Evolutionary conservation across 371 early-diverging fungal species (phyloP), one percentile per base, ranked within the genome.

Genomic region (Mortierella sp.): DNA sequence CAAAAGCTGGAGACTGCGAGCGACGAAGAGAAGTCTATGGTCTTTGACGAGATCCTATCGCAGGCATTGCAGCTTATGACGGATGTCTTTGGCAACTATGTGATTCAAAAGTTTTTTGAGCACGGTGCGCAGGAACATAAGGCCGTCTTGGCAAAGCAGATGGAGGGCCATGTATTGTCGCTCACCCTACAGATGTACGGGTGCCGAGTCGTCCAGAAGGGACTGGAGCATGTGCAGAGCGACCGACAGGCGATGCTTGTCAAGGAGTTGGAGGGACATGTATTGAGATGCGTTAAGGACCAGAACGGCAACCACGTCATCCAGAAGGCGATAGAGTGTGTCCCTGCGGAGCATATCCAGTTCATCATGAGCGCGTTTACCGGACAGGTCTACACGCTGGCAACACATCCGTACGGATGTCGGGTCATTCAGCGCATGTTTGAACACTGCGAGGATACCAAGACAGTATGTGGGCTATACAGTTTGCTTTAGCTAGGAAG

Each of bases 221-320:
- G 97, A 1, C 87, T 99, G 37, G 99, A 99, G 78, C 93, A 95
- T 78, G 93, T 97, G 19, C 82, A 88, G 51, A 81, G 87, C 0
- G 96, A 95, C 62, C 93, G 95, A 75, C 97, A 99, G 82, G 93
- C 95, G 12, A 80, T 84, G 14, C 84, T 99, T 37, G 92, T 99
- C 27, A 86, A 88, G 48, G 99, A 99, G 79, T 82, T 99, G 43
- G 94, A 97, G 60, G 97, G 95, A 1, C 88, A 96, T 79, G 95
- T 99, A 1, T 84, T 99, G 37, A 96, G 95, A 76, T 96, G 99
- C 59, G 97, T 99, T 64, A 98, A 97, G 81, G 99, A 99, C 83
- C 99, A 99, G 81, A 99, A 99, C 81, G 99, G 99, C 48, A 99
- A 99, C 82, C 99, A 99, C 72, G 99, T 99, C 14, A 95, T 99